Percentiles rank a stretch among this genome's conserved stretches.
Conservation (phyloP, 1,139 yeast genomes). For the Debaryomyces robertsiae region DNA sequence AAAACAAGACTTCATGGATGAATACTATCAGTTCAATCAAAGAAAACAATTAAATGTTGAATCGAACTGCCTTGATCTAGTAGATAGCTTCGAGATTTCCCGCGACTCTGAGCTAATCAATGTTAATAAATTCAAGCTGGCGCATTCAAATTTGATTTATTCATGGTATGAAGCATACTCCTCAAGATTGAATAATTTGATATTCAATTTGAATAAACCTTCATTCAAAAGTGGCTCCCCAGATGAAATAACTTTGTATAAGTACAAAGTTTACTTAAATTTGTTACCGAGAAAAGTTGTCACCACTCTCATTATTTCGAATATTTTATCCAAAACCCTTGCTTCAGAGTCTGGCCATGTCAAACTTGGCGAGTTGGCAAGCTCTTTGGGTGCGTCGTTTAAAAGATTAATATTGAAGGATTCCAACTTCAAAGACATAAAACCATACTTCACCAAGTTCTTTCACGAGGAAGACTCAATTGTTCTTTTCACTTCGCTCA, state of each 20-base stretch:
- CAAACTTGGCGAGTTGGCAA: conserved; percentile 20
- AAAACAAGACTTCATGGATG: conserved; percentile 23
- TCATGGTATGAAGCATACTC: conserved; percentile 18
- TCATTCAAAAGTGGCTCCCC: conserved; percentile 11
- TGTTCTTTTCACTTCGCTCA: conserved; percentile 24
- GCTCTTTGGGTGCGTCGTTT: conserved; percentile 17
- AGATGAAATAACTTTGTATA: conserved; percentile 19
- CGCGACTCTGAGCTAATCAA: conserved; percentile 10
- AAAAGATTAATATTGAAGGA: conserved; percentile 17
- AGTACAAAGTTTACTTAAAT: conserved; percentile 22
- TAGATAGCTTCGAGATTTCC: conserved; percentile 14
- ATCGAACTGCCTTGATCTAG: conserved; percentile 20
- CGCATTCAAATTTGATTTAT: conserved; percentile 15
- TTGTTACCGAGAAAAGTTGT: conserved; percentile 22
- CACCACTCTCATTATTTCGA: conserved; percentile 25
- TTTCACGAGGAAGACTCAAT: conserved; percentile 25
- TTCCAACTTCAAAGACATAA: conserved; percentile 13
- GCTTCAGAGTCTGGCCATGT: conserved; percentile 20
- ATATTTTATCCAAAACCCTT: conserved; percentile 24
- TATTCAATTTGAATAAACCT: conserved; percentile 8
- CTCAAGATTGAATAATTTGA: conserved; percentile 8
- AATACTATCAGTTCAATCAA: conserved; percentile 27
- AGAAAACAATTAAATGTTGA: conserved; percentile 32
- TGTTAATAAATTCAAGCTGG: conserved; percentile 12
- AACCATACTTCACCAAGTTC: conserved; percentile 16